Evolutionary conservation across 345 rosid genomes (phyloP), one percentile per base, ranked within the genome.

Genomic region (Dovyalis caffra): DNA sequence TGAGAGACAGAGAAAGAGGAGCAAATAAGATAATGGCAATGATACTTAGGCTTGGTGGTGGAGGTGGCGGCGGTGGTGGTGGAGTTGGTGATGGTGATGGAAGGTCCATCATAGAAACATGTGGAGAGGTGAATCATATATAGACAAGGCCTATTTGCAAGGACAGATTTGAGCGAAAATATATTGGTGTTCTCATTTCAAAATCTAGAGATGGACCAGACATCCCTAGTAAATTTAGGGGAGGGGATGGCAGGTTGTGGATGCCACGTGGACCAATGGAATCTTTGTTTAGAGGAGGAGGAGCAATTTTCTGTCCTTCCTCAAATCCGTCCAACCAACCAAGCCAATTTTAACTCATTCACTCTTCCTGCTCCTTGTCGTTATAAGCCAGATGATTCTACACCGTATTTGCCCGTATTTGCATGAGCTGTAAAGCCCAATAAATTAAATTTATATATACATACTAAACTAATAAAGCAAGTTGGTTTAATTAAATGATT

Each of bases 231-330:
- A 73, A 82, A 79, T 77, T 79, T 71, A 40, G 69, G 73, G 78
- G 75, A 76, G 74, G 60, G 74, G 79, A 51, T n/a, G 72, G 32
- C 31, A 47, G 68, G 16, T 70, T 57, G 64, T 82, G 85, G 85
- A 72, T 64, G 83, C 86, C 88, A 92, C 86, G 82, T 90, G 92
- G 87, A 84, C 93, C 90, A 88, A 80, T 86, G 7, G 49, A 1
- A 51, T 33, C 70, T 49, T 40, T 34, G 57, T 9, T 77, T 70
- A 74, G 75, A 87, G 83, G 72, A 58, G n/a, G n/a, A n/a, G n/a
- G n/a, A n/a, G n/a, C n/a, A n/a, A n/a, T 26, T 34, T 38, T 9
- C 43, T 3, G 10, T 11, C 45, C 45, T 40, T 11, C 45, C 15
- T 40, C 71, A 9, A 76, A 35, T 53, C 56, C 43, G 40, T 56